Percentiles rank a stretch among this genome's conserved stretches.
phyloP scores from a whole-genome alignment of 2,329 filamentous ascomycete species.

The Sarocladium kiliense region DNA sequence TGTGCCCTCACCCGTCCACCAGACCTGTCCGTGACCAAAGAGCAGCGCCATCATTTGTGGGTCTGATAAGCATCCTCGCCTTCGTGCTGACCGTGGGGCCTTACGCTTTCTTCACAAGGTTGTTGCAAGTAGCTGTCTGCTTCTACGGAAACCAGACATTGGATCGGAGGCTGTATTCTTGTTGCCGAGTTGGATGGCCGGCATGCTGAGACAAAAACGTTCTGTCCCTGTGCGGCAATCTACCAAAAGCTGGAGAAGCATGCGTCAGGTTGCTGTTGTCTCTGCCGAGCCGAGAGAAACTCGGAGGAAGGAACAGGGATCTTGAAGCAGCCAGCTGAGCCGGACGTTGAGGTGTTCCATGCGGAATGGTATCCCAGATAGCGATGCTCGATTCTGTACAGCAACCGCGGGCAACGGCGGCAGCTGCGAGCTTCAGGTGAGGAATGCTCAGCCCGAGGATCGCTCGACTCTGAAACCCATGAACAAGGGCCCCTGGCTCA shows the following conservation, averaged over 20 bases:
- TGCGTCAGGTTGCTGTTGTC: too few relatives aligned
- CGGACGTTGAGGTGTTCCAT: too few relatives aligned
- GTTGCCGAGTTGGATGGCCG: too few relatives aligned
- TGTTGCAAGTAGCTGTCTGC: not conserved
- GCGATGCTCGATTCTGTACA: not conserved
- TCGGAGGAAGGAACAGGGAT: too few relatives aligned
- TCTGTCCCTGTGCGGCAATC: too few relatives aligned
- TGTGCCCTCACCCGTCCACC: slow-evolving; percentile 4
- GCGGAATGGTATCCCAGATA: too few relatives aligned
- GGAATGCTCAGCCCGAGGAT: slow-evolving; percentile 4
- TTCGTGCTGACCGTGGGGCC: not conserved
- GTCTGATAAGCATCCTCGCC: slow-evolving; percentile 7
- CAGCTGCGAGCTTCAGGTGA: slow-evolving; percentile 7
- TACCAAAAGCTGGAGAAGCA: too few relatives aligned
- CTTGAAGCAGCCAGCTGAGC: too few relatives aligned
- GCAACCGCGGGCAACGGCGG: not conserved
- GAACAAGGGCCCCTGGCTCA: slow-evolving; percentile 21
- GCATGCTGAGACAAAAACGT: too few relatives aligned
- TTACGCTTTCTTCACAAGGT: not conserved
- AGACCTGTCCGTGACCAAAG: not conserved
- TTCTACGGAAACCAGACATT: too few relatives aligned
- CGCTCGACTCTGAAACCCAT: slow-evolving; percentile 19
- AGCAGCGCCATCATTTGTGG: not conserved
- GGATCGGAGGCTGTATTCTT: too few relatives aligned
- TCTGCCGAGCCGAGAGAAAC: too few relatives aligned